These are phyloP conservation scores for Silybum marianum DNA, from an alignment of 129 eudicot genomes.

Conservation along the genomic window DNA sequence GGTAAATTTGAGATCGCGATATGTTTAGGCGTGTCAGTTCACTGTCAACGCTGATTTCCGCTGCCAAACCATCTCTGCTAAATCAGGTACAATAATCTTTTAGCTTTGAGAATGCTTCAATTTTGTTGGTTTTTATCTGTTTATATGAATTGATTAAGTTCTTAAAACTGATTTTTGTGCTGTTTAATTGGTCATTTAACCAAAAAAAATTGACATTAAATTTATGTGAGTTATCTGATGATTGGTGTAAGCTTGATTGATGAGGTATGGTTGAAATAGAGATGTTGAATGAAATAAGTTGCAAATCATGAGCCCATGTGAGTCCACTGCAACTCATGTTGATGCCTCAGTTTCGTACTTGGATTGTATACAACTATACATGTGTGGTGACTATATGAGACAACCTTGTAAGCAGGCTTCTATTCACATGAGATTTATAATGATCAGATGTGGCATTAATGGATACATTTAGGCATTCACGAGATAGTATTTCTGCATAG, in stretches of 20 bases:
- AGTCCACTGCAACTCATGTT: neutral
- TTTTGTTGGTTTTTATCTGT: neutral
- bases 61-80: constrained; percentile 48
- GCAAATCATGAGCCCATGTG: constrained; percentile 1
- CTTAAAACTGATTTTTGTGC: neutral
- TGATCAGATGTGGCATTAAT: neutral
- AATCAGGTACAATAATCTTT: constrained; percentile 35
- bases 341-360: constrained; percentile 9
- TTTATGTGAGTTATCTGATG: constrained; percentile 3
- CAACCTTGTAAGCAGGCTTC: neutral
- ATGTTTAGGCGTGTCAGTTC: constrained; percentile 63
- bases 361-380: neutral
- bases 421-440: neutral
- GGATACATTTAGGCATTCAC: neutral
- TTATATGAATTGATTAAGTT: constrained; percentile 10
- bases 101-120: neutral
- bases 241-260: constrained; percentile 10
- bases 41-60: constrained; percentile 42
- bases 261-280: constrained; percentile 11
- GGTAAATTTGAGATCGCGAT: constrained; percentile 27
- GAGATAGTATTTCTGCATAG: neutral
- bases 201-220: neutral
- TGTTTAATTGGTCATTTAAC: neutral
- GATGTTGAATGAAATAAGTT: constrained; percentile 8
- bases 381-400: neutral